These are phyloP conservation scores for Chamaecrista fasciculata DNA, from an alignment of 306 rosid genomes.

Conservation along the genomic window DNA sequence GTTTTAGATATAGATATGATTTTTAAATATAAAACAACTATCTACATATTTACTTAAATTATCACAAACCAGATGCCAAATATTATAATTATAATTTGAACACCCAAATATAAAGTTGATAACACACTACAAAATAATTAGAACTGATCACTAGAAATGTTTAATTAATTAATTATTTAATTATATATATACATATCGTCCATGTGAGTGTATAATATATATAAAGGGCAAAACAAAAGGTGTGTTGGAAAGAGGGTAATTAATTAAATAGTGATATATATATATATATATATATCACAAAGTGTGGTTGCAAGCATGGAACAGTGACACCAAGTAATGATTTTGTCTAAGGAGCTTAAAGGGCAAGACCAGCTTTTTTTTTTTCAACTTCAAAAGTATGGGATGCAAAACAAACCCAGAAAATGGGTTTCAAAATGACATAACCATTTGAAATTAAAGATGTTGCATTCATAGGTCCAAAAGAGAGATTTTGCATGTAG, in stretches of 20 bases:
- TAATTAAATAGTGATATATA: too few species aligned
- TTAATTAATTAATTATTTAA: too few species aligned
- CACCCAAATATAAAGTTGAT: too few species aligned
- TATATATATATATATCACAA: background rate
- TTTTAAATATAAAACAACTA: too few species aligned
- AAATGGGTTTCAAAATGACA: background rate
- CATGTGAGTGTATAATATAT: background rate
- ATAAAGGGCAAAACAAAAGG: constrained; percentile 1
- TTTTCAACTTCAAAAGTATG: constrained; percentile 12
- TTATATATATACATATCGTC: too few species aligned
- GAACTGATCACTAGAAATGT: too few species aligned
- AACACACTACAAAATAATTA: too few species aligned
- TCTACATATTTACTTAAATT: too few species aligned
- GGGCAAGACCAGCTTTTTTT: constrained; percentile 26
- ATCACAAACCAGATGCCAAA: too few species aligned
- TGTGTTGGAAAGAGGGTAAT: background rate
- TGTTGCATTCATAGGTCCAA: background rate
- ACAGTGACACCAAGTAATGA: constrained; percentile 26
- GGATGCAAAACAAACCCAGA: constrained; percentile 6
- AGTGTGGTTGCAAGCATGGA: constrained; percentile 14
- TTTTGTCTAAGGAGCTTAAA: constrained; percentile 21
- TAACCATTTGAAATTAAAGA: constrained; percentile 2
- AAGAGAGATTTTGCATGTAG: constrained; percentile 1
- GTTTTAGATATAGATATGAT: too few species aligned
- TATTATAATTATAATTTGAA: too few species aligned